Conservation (phyloP, 257 asterid genomes). For the Solanum clarkiae region DNA sequence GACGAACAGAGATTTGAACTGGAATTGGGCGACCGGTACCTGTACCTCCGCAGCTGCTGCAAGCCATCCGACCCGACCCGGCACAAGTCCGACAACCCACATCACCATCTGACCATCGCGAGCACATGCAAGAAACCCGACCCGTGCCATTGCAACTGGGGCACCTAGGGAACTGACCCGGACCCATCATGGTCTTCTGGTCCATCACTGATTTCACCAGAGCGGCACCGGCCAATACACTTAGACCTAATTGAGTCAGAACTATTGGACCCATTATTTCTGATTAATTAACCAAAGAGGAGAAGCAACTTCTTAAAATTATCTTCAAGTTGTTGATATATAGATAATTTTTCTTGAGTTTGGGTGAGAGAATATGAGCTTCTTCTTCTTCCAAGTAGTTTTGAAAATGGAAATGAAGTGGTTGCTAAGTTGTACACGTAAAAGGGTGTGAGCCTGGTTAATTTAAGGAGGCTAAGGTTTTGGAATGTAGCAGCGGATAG, state of each 20-base stretch:
- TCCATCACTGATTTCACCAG: slow-evolving; percentile 57
- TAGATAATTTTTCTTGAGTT: neutral
- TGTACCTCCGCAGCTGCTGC: slow-evolving; percentile 79
- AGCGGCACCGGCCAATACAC: slow-evolving; percentile 39
- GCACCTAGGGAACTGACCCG: slow-evolving; percentile 65
- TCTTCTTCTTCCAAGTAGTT: neutral
- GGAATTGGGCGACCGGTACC: slow-evolving; percentile 93
- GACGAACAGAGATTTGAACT: slow-evolving; percentile 60
- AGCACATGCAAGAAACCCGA: slow-evolving; percentile 65
- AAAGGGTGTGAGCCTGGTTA: slow-evolving; percentile 9
- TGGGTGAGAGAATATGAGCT: neutral
- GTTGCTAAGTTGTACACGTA: slow-evolving; percentile 54
- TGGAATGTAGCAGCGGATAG: neutral
- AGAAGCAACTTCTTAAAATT: neutral
- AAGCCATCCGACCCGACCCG: slow-evolving; percentile 87
- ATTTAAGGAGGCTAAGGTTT: neutral
- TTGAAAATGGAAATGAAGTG: slow-evolving; percentile 19
- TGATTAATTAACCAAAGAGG: neutral
- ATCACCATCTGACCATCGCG: slow-evolving; percentile 95
- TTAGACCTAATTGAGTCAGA: slow-evolving; percentile 27
- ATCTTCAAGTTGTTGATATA: neutral
- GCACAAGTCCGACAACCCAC: slow-evolving; percentile 83
- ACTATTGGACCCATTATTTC: slow-evolving; percentile 54
- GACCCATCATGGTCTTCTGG: slow-evolving; percentile 55
- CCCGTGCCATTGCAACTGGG: slow-evolving; percentile 86